Conservation (phyloP, 164 flowering plant genomes). For the Vitis rupestris region DNA sequence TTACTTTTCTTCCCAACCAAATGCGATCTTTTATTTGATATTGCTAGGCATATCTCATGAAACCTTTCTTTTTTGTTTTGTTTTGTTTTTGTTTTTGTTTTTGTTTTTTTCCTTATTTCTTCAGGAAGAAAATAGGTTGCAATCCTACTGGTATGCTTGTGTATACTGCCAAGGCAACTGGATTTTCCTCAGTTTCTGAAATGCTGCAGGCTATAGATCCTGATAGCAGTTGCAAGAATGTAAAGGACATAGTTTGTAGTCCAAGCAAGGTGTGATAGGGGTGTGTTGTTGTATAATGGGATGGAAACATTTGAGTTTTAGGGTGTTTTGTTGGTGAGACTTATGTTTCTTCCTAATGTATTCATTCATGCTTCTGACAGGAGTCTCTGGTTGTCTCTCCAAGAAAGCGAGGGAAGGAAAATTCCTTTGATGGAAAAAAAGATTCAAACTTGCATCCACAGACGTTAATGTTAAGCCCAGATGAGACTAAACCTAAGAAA, state of each 20-base stretch:
- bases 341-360: background rate
- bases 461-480: slow-evolving; percentile 3
- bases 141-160: slow-evolving; percentile 75
- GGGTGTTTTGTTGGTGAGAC: background rate
- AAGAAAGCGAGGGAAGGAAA: slow-evolving; percentile 58
- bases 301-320: background rate
- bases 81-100: background rate
- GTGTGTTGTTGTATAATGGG: background rate
- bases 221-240: slow-evolving; percentile 5
- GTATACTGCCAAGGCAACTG: slow-evolving; percentile 67
- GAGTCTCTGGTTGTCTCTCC: slow-evolving; percentile 22
- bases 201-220: slow-evolving; percentile 46
- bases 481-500: slow-evolving; percentile 29
- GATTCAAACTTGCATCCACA: slow-evolving; percentile 18
- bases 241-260: too few species aligned
- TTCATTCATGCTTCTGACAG: slow-evolving; percentile 18
- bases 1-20: background rate
- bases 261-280: slow-evolving; percentile 26
- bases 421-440: slow-evolving; percentile 33
- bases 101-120: background rate
- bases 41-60: background rate
- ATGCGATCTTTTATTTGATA: background rate
- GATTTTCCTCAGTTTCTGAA: slow-evolving; percentile 79
- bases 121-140: slow-evolving; percentile 79
- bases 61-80: background rate